Percentiles rank a stretch among this genome's conserved stretches.
These are phyloP conservation scores for Hypoxylon sp. DNA, from an alignment of 2,329 filamentous ascomycete species.

Conservation along the genomic window DNA sequence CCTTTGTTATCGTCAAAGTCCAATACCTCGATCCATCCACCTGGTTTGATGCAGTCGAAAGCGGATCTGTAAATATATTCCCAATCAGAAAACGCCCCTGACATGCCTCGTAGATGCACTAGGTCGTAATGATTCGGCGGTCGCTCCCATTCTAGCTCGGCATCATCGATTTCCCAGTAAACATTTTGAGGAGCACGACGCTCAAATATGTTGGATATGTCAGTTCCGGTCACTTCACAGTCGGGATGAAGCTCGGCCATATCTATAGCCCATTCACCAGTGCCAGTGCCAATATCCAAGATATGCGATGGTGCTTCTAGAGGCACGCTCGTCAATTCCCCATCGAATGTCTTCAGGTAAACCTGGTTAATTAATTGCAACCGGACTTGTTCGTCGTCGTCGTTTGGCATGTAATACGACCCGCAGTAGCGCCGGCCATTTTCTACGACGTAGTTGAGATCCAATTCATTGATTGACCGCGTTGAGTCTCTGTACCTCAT, in stretches of 20 bases:
- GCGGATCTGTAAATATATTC: slow-evolving; percentile 67
- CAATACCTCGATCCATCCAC: slow-evolving; percentile 70
- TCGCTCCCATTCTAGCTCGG: slow-evolving; percentile 71
- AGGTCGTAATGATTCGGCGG: slow-evolving; percentile 67
- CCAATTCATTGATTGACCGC: slow-evolving; percentile 64
- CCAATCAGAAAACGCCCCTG: slow-evolving; percentile 71
- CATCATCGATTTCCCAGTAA: slow-evolving; percentile 73
- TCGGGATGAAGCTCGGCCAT: slow-evolving; percentile 68
- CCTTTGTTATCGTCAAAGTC: slow-evolving; percentile 66
- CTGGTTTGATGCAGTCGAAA: slow-evolving; percentile 68
- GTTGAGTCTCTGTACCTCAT: slow-evolving; percentile 56
- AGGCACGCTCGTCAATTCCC: slow-evolving; percentile 61
- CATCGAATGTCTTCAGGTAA: slow-evolving; percentile 67
- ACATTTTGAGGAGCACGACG: slow-evolving; percentile 70
- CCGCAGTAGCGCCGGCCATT: slow-evolving; percentile 75
- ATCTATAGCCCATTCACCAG: slow-evolving; percentile 67
- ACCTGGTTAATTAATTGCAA: slow-evolving; percentile 74
- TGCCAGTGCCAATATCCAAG: slow-evolving; percentile 72
- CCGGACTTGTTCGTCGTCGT: slow-evolving; percentile 75
- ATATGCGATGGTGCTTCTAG: slow-evolving; percentile 61
- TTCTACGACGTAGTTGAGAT: slow-evolving; percentile 71
- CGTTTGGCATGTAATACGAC: slow-evolving; percentile 76
- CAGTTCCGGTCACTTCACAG: slow-evolving; percentile 71
- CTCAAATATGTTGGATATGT: slow-evolving; percentile 72
- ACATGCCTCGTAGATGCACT: slow-evolving; percentile 69